phyloP scores from a whole-genome alignment of 1,284 basidiomycete genomes.

The Phylloboletellus chloephorus region DNA sequence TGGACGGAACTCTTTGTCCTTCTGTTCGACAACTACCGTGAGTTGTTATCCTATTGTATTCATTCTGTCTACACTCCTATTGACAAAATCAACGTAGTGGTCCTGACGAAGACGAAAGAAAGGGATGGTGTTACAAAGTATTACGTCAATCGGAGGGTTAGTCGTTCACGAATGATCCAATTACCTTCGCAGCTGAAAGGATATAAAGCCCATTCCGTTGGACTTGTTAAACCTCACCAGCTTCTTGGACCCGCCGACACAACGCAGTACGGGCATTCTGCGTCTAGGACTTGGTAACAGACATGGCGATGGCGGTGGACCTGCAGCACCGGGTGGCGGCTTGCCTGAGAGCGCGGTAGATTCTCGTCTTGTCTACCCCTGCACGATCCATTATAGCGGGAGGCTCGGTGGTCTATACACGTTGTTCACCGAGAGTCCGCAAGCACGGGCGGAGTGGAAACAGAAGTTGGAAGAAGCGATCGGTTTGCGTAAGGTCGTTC shows the following conservation, averaged over 20 bases:
- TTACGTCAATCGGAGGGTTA: constrained; percentile 72
- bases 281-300: constrained; percentile 46
- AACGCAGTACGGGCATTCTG: constrained; percentile 57
- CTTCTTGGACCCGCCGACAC: constrained; percentile 71
- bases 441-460: constrained; percentile 82
- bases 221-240: constrained; percentile 79
- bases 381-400: constrained; percentile 81
- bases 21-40: constrained; percentile 90
- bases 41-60: constrained; percentile 30
- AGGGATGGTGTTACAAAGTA: constrained; percentile 70
- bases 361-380: constrained; percentile 72
- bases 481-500: constrained; percentile 77
- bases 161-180: constrained; percentile 22
- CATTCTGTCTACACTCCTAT: neutral
- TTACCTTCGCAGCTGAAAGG: constrained; percentile 1
- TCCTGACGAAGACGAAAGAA: constrained; percentile 81
- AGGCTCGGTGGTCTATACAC: constrained; percentile 78
- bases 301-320: constrained; percentile 29
- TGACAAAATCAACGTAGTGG: constrained; percentile 48
- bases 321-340: constrained; percentile 33
- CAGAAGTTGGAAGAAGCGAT: constrained; percentile 85
- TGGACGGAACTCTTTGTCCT: constrained; percentile 86
- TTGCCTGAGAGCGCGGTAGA: constrained; percentile 44
- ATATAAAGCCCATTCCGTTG: constrained; percentile 75
- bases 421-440: constrained; percentile 77